Evolutionary conservation across 23 red algal species (phyloP).

Genomic region (Gracilaria caudata): DNA sequence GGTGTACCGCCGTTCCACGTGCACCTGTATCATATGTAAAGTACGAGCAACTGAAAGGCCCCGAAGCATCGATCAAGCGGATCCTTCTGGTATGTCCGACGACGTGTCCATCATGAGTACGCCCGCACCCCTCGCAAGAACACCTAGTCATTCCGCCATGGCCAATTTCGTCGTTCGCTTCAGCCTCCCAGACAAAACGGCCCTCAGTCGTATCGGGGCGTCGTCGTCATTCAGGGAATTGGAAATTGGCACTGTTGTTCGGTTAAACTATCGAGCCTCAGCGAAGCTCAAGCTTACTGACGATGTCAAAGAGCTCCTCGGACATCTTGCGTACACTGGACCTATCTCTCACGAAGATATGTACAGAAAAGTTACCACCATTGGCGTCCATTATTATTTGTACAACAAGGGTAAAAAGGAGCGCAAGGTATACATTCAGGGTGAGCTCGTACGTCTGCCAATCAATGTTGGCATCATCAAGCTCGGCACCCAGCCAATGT

Average conservation of each 20-base stretch:
- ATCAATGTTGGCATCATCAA: conserved; percentile 59
- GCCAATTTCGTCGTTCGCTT: conserved; percentile 56
- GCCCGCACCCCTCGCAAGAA: not conserved
- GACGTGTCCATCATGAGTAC: conserved; percentile 28
- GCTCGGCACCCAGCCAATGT: conserved; percentile 64
- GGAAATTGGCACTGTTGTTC: conserved; percentile 60
- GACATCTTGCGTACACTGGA: conserved; percentile 64
- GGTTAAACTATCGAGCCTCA: conserved; percentile 50
- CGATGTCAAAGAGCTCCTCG: conserved; percentile 63
- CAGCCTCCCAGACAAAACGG: conserved; percentile 5
- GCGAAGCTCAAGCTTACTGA: conserved; percentile 71
- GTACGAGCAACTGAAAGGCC: not conserved
- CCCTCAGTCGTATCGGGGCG: conserved; percentile 35
- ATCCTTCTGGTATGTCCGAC: not conserved
- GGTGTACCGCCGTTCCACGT: conserved; percentile 43
- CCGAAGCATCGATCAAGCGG: not conserved
- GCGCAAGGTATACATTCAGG: conserved; percentile 62
- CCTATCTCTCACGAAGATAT: conserved; percentile 66
- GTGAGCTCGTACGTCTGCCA: conserved; percentile 48
- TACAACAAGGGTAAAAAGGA: conserved; percentile 78
- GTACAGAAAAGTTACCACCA: conserved; percentile 65
- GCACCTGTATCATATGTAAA: conserved; percentile 52
- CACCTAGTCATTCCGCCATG: conserved; percentile 54
- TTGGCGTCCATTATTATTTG: conserved; percentile 71
- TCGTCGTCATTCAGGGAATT: conserved; percentile 21